Conservation (phyloP, 176 grass and related monocot genomes). For the Bromus sterilis region DNA sequence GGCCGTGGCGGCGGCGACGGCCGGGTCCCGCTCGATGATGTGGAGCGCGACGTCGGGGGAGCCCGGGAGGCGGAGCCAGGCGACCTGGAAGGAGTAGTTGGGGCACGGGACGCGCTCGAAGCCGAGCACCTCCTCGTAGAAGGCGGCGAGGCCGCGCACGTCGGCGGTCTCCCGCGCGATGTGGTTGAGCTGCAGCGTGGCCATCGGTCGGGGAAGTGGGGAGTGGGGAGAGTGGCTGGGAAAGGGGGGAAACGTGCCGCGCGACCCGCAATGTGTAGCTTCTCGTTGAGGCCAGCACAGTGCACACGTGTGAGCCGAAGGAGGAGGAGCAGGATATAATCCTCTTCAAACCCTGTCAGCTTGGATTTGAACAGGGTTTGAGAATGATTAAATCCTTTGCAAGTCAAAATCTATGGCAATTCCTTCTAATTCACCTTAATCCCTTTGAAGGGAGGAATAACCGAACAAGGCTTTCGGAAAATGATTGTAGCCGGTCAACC, state of each 20-base stretch:
- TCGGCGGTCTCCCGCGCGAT: conserved; percentile 74
- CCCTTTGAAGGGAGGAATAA: no score
- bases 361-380: no score
- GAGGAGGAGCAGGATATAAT: background rate
- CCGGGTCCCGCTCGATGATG: conserved; percentile 76
- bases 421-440: no score
- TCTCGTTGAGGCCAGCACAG: background rate
- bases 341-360: no score
- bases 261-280: background rate
- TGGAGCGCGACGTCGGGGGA: conserved; percentile 54
- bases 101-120: conserved; percentile 61
- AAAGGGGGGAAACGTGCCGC: background rate
- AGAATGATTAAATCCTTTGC: no score
- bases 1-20: background rate
- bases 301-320: conserved; percentile 5
- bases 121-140: conserved; percentile 85
- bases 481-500: no score
- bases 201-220: conserved; percentile 23
- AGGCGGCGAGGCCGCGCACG: conserved; percentile 71
- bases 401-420: no score
- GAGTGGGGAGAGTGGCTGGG: background rate
- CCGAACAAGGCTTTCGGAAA: no score
- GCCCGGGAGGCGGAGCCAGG: conserved; percentile 56
- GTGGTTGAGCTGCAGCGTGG: conserved; percentile 70
- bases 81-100: conserved; percentile 49